Conservation (phyloP, 495 filamentous ascomycete genomes). For the Penicillium turbatum region DNA sequence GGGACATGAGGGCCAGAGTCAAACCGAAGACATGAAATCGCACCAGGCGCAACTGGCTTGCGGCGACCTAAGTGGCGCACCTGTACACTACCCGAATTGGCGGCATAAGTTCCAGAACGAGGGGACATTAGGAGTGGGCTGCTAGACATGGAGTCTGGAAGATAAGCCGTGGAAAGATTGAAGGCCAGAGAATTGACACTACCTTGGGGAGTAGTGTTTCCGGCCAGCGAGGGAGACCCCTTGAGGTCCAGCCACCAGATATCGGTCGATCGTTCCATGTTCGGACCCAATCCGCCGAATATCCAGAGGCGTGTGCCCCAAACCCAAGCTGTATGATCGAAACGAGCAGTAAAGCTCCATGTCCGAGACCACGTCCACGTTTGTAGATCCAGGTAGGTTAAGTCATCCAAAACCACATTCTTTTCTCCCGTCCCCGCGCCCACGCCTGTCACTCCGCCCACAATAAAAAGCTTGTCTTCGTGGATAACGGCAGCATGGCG, state of each 20-base stretch:
- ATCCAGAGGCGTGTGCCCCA: conserved; percentile 93
- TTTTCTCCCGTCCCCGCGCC: conserved; percentile 87
- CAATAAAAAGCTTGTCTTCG: conserved; percentile 92
- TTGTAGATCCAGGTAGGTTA: conserved; percentile 93
- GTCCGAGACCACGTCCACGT: conserved; percentile 97
- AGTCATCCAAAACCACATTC: conserved; percentile 85
- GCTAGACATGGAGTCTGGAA: conserved; percentile 40
- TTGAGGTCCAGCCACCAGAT: conserved; percentile 96
- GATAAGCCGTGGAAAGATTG: conserved; percentile 36
- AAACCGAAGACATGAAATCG: conserved; percentile 87
- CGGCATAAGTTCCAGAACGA: conserved; percentile 72
- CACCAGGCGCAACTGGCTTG: conserved; percentile 73
- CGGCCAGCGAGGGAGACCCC: conserved; percentile 71
- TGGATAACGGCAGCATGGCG: conserved; percentile 91
- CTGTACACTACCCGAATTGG: conserved; percentile 85
- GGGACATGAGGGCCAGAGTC: conserved; percentile 84
- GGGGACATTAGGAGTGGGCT: conserved; percentile 37
- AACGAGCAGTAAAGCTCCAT: conserved; percentile 90
- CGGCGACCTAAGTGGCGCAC: conserved; percentile 67
- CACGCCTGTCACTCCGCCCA: conserved; percentile 83
- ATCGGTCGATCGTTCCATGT: conserved; percentile 93
- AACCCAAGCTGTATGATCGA: conserved; percentile 89
- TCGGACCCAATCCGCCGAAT: conserved; percentile 88
- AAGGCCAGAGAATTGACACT: conserved; percentile 44
- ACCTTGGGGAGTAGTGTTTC: conserved; percentile 66